These are phyloP conservation scores for Ganoderma multipileum DNA, from an alignment of 1,284 basidiomycete species.

Conservation along the genomic window DNA sequence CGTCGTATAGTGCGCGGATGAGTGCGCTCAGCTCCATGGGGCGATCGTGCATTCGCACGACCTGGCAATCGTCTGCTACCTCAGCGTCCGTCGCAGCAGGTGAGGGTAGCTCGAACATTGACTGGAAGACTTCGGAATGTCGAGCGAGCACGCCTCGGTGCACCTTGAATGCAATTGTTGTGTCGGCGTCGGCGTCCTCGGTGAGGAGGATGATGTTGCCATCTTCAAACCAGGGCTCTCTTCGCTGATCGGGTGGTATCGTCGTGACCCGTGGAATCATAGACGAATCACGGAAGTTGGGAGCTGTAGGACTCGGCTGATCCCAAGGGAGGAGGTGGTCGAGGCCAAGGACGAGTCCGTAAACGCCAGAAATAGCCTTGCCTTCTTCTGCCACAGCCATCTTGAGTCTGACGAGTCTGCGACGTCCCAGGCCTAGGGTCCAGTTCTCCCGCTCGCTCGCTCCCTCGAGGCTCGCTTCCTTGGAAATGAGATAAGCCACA, in stretches of 20 bases:
- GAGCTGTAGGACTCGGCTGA: neutral
- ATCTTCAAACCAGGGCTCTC: slow-evolving; percentile 65
- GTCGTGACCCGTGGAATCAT: slow-evolving; percentile 14
- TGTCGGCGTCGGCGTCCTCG: slow-evolving; percentile 37
- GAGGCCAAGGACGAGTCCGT: slow-evolving; percentile 3
- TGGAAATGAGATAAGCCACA: slow-evolving; percentile 13
- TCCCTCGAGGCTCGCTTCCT: neutral
- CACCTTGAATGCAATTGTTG: slow-evolving; percentile 56
- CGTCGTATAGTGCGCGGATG: slow-evolving; percentile 64
- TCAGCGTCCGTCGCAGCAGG: slow-evolving; percentile 43
- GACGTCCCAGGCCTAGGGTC: neutral
- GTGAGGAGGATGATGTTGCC: slow-evolving; percentile 62
- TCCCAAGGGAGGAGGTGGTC: slow-evolving; percentile 1
- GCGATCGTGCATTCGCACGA: slow-evolving; percentile 60
- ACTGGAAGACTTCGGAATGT: slow-evolving; percentile 65
- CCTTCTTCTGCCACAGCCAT: slow-evolving; percentile 7
- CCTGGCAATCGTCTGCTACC: slow-evolving; percentile 52
- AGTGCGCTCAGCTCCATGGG: slow-evolving; percentile 60
- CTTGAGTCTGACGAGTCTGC: too few species aligned
- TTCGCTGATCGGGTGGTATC: slow-evolving; percentile 31
- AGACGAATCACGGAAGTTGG: neutral
- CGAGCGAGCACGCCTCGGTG: slow-evolving; percentile 64
- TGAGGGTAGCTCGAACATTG: slow-evolving; percentile 63
- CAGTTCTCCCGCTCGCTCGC: neutral
- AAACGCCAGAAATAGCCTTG: slow-evolving; percentile 14